Evolutionary conservation across 2,329 filamentous ascomycete genomes (phyloP).

Genomic region (Beauveria varroae): DNA sequence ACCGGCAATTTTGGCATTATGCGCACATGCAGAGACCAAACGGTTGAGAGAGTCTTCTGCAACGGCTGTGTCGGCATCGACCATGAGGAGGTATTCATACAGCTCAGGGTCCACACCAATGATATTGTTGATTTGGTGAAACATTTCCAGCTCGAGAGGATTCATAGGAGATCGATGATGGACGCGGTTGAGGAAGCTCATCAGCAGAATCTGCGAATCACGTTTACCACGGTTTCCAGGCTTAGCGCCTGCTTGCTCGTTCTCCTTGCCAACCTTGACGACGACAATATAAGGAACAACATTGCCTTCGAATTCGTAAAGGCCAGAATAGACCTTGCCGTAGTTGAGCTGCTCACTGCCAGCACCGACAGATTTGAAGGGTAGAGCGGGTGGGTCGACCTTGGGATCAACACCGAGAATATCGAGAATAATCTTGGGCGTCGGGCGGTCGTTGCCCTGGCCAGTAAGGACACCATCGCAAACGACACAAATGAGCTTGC

Average conservation of each 20-base stretch:
- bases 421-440: slow-evolving; percentile 94
- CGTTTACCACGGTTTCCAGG: slow-evolving; percentile 97
- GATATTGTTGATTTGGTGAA: slow-evolving; percentile 98
- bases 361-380: slow-evolving; percentile 86
- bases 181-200: slow-evolving; percentile 97
- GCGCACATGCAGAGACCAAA: slow-evolving; percentile 83
- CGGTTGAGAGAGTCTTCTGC: slow-evolving; percentile 87
- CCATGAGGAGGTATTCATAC: slow-evolving; percentile 95
- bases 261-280: slow-evolving; percentile 96
- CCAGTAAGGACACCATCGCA: slow-evolving; percentile 97
- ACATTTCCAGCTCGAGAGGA: slow-evolving; percentile 93
- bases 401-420: slow-evolving; percentile 96
- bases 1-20: slow-evolving; percentile 92
- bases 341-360: slow-evolving; percentile 94
- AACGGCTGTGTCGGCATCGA: slow-evolving; percentile 95
- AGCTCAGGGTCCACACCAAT: slow-evolving; percentile 96
- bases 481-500: slow-evolving; percentile 92
- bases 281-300: slow-evolving; percentile 94
- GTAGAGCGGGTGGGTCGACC: slow-evolving; percentile 85
- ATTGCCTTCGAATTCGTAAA: slow-evolving; percentile 96
- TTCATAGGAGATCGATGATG: slow-evolving; percentile 93
- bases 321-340: slow-evolving; percentile 94
- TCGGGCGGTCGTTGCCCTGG: slow-evolving; percentile 90
- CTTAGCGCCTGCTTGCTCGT: slow-evolving; percentile 83
- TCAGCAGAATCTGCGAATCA: slow-evolving; percentile 90